Base-by-base conservation (phyloP, 2,329 filamentous ascomycete species). In the Calonectria henricotiae region DNA sequence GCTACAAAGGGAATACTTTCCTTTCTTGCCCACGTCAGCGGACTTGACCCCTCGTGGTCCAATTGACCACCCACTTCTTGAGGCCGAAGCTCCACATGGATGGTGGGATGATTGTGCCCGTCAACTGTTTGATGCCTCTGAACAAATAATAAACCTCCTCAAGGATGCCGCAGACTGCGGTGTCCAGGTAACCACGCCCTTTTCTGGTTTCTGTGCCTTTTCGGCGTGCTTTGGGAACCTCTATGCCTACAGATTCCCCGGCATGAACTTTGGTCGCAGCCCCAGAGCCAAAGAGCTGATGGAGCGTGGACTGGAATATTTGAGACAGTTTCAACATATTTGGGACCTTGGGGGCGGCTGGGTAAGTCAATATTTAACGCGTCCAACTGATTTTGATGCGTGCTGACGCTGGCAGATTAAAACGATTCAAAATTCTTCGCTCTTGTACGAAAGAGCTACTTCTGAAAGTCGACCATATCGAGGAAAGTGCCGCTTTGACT, bases 191-290 rank as follows among this genome's bases (percentile, higher is more conserved):
- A 77, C 80, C 68, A 85, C 83, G 0, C 85, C 84, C 0, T 86
- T 85, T 65, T 79, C 83, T 0, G 85, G 84, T 0, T 85, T 86
- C n/a, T 86, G 84, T 64, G 82, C 82, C 2, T 86, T 86, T 43
- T 85, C 84, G 0, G 84, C 84, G 0, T 83, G 82, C 1, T 83
- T 82, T 4, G 79, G 85, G 60, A 85, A 84, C 30, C 70, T 83
- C 0, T 86, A 86, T 67, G 77, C 83, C 2, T 78, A 76, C 4
- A 64, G 75, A 4, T 86, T 85, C 30, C 85, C 85, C 0, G 76
- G 77, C 2, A 86, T 86, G 80, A 85, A 85, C 8, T 47, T 76
- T 0, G 62, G 62, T 0, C 69, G 75, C 15, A 76, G 75, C 1
- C 64, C 62, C 0, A 68, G 39, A 1, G 73, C 75, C 0, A 74